Evolutionary conservation across 306 rosid genomes (phyloP).

Genomic region (Cucumis hystrix): DNA sequence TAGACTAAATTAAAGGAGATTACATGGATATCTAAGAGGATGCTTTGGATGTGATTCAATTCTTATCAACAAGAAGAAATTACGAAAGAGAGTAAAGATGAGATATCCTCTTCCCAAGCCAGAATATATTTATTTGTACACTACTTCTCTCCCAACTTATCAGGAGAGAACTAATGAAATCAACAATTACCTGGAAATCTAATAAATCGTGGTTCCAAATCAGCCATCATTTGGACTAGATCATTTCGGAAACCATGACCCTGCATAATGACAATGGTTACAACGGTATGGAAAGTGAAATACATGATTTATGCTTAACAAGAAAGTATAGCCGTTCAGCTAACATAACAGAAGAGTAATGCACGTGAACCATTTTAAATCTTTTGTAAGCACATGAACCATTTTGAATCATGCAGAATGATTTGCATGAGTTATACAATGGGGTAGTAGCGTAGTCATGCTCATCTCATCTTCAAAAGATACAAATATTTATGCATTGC

Average conservation of each 20-base stretch:
- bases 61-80: background rate
- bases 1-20: background rate
- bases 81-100: background rate
- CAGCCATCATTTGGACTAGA: conserved; percentile 41
- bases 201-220: conserved; percentile 56
- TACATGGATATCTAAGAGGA: background rate
- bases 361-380: background rate
- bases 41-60: background rate
- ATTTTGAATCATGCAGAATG: background rate
- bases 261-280: conserved; percentile 28
- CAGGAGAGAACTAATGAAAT: background rate
- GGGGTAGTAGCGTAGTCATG: background rate
- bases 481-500: background rate
- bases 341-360: background rate
- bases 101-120: background rate
- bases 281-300: conserved; percentile 5
- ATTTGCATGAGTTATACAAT: background rate
- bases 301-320: background rate
- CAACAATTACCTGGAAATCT: conserved; percentile 72
- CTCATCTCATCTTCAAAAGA: background rate
- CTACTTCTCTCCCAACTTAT: background rate
- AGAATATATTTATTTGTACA: background rate
- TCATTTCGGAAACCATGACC: conserved; percentile 85
- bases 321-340: background rate
- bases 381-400: background rate